These are phyloP conservation scores for Fusarium metavorans DNA, from an alignment of 2,329 filamentous ascomycete species.

Conservation along the genomic window DNA sequence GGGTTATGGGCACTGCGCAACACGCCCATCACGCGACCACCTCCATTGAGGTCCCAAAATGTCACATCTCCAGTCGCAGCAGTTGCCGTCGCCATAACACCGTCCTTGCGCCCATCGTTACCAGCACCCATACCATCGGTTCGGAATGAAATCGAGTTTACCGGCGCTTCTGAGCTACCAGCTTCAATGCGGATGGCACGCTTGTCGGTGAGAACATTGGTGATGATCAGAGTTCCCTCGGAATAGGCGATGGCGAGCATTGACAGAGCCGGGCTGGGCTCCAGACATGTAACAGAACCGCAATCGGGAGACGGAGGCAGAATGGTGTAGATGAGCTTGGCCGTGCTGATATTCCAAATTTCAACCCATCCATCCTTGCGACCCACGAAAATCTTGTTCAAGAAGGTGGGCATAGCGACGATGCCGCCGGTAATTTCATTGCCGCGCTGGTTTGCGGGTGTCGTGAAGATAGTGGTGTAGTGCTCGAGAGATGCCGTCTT, in stretches of 20 bases:
- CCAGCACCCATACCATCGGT: slow-evolving; percentile 91
- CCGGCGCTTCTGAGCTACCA: slow-evolving; percentile 71
- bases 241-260: slow-evolving; percentile 90
- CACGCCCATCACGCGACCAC: slow-evolving; percentile 86
- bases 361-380: slow-evolving; percentile 90
- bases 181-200: slow-evolving; percentile 76
- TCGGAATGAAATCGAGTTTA: slow-evolving; percentile 89
- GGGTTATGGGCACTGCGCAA: slow-evolving; percentile 90
- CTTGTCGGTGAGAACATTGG: slow-evolving; percentile 84
- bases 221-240: slow-evolving; percentile 81
- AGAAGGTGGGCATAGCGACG: slow-evolving; percentile 90
- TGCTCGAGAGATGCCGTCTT: slow-evolving; percentile 86
- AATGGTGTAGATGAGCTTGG: slow-evolving; percentile 90
- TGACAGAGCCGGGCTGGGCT: slow-evolving; percentile 86
- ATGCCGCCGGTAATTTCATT: slow-evolving; percentile 82
- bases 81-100: slow-evolving; percentile 94
- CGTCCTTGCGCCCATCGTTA: slow-evolving; percentile 84
- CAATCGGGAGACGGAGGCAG: slow-evolving; percentile 78
- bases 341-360: slow-evolving; percentile 97
- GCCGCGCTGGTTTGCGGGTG: slow-evolving; percentile 66
- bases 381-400: slow-evolving; percentile 96
- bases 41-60: slow-evolving; percentile 94
- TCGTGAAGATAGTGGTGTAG: slow-evolving; percentile 83
- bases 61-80: slow-evolving; percentile 86
- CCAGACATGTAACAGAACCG: slow-evolving; percentile 87